Percentiles rank a stretch among this genome's conserved stretches.
Evolutionary conservation across 768 basidiomycete genomes (phyloP).

Genomic region (Amanita rimosa): DNA sequence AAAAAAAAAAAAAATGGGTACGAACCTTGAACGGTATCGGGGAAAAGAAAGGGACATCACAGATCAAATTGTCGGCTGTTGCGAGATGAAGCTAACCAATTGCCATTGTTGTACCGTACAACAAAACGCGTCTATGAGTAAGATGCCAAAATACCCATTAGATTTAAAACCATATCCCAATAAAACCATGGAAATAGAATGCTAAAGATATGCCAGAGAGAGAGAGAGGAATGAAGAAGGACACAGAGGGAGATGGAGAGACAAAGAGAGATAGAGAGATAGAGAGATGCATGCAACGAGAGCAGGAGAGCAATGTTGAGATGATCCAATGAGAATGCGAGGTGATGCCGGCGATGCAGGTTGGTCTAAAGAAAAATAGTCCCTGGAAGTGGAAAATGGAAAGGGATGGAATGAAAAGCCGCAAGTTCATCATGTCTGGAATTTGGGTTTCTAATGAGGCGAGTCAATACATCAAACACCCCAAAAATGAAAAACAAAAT

Average conservation of each 20-base stretch:
- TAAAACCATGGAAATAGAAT: slow-evolving; percentile 11
- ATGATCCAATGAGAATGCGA: slow-evolving; percentile 7
- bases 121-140: slow-evolving; percentile 11
- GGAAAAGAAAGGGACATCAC: not conserved
- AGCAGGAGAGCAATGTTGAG: slow-evolving; percentile 12
- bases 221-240: not conserved
- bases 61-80: not conserved
- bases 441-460: slow-evolving; percentile 16
- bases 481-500: not conserved
- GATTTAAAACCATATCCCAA: slow-evolving; percentile 10
- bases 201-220: slow-evolving; percentile 6
- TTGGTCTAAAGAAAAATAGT: slow-evolving; percentile 5
- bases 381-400: slow-evolving; percentile 3
- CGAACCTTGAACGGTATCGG: not conserved
- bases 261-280: not conserved
- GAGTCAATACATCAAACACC: not conserved
- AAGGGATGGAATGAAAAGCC: not conserved
- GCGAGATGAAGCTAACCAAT: not conserved
- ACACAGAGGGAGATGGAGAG: not conserved
- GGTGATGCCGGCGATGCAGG: not conserved
- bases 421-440: slow-evolving; percentile 12
- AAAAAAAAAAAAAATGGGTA: no score
- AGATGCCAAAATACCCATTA: slow-evolving; percentile 14
- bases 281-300: slow-evolving; percentile 12
- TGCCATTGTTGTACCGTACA: slow-evolving; percentile 5